Base-by-base conservation (phyloP, 352 stramenopile genomes). In the Elongisporangium senticosum region DNA sequence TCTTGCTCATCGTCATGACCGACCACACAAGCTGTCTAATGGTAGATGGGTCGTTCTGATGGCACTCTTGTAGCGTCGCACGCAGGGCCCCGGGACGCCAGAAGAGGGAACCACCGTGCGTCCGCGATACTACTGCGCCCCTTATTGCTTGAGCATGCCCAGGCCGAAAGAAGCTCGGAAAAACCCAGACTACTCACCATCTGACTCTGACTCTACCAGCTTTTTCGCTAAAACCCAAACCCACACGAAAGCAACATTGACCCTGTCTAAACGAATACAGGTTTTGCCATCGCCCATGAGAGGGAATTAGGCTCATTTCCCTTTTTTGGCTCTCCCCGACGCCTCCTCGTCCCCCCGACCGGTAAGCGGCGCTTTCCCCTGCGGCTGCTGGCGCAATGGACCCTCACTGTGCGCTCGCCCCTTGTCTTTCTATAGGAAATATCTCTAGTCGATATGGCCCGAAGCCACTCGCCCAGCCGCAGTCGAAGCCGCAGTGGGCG, bases 61-160 rank as follows among this genome's bases (percentile, higher is more conserved):
- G 33, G 33, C 33, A 17, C 33, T 43, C 33, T 15, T 10, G 8
- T 10, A 43, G 33, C 33, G 53, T 64, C 54, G 58, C 53, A 37
- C 26, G 23, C 33, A 3, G 20, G 53, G 47, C 33, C 33, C 33
- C 33, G 33, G 33, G 33, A 7, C 33, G 11, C 33, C 7, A 43
- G 33, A 43, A 43, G 33, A 43, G 33, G 33, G 33, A 43, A 43
- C 33, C 33, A 17, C 33, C 33, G 33, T 43, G 33, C 33, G 33
- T 10, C 33, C 33, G 33, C 33, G 33, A 43, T 43, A 26, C 23
- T 26, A 43, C 33, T 43, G 33, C 33, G 33, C 33, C 33, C 13
- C 33, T 43, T 43, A 43, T 43, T 43, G 33, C 33, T 43, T 43
- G 33, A 17, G 33, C 33, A 43, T 43, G 23, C 23, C 23, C 33